Percentiles rank a stretch among this genome's conserved stretches.
Conservation (phyloP, 257 asterid species). For the Petrea volubilis region DNA sequence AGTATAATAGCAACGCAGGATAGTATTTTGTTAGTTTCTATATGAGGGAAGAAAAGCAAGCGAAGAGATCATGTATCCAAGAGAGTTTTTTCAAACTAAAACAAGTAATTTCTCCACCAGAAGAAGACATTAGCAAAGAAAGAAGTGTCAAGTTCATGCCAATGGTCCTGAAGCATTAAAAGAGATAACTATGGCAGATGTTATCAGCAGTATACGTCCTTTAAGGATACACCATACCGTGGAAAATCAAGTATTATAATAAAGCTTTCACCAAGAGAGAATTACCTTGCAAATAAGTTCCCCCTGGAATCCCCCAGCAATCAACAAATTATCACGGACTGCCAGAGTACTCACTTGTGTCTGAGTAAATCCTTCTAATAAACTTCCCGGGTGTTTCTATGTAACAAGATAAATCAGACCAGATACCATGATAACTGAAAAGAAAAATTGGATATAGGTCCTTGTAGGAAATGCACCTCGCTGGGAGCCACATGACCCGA, state of each 20-base stretch:
- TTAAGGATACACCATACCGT: not conserved
- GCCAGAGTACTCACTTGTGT: slow-evolving; percentile 57
- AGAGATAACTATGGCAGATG: not conserved
- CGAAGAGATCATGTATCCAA: not conserved
- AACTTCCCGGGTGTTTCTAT: slow-evolving; percentile 55
- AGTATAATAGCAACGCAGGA: not conserved
- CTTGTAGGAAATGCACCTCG: slow-evolving; percentile 36
- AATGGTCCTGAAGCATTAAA: slow-evolving; percentile 3
- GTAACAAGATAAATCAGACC: slow-evolving; percentile 8
- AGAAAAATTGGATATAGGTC: not conserved
- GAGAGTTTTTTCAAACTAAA: not conserved
- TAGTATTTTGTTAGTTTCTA: slow-evolving; percentile 9
- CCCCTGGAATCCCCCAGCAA: slow-evolving; percentile 61
- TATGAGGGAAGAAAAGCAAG: not conserved
- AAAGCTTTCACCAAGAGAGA: slow-evolving; percentile 11
- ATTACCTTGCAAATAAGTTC: slow-evolving; percentile 61
- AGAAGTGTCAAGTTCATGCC: not conserved
- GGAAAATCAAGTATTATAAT: not conserved
- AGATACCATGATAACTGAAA: slow-evolving; percentile 14
- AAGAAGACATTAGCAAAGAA: not conserved
- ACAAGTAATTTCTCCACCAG: not conserved
- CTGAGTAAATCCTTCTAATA: slow-evolving; percentile 53
- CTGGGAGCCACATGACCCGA: slow-evolving; percentile 57
- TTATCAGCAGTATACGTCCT: not conserved
- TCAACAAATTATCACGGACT: slow-evolving; percentile 52